Conservation (phyloP, 495 filamentous ascomycete genomes). For the Articulospora tetracladia region DNA sequence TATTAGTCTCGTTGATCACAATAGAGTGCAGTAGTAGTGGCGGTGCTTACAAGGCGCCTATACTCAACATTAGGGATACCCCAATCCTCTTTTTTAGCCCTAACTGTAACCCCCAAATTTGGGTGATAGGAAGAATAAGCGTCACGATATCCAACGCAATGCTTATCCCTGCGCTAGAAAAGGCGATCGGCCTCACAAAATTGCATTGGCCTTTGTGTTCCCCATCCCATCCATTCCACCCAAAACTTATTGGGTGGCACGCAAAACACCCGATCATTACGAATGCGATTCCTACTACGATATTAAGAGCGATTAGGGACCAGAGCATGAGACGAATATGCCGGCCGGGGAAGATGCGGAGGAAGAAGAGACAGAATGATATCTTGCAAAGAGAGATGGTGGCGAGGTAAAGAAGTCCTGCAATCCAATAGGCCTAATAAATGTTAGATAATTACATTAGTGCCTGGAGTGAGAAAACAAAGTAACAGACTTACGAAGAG, state of each 20-base stretch:
- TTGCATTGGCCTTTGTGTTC: conserved; percentile 37
- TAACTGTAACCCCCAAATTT: conserved; percentile 38
- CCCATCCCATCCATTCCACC: conserved; percentile 36
- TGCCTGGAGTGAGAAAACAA: background rate
- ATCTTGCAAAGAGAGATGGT: conserved; percentile 5
- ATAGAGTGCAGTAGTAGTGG: background rate
- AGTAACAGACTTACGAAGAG: background rate
- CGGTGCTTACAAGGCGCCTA: conserved; percentile 46
- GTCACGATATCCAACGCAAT: conserved; percentile 49
- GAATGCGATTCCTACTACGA: conserved; percentile 33
- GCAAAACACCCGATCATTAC: conserved; percentile 37
- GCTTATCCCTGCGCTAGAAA: conserved; percentile 41
- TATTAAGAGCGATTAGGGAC: conserved; percentile 32
- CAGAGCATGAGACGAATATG: conserved; percentile 27
- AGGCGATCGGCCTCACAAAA: conserved; percentile 41
- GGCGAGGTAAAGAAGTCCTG: background rate
- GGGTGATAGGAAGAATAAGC: conserved; percentile 44
- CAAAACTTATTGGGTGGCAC: conserved; percentile 35
- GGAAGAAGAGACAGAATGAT: conserved; percentile 33
- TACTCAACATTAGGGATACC: conserved; percentile 46
- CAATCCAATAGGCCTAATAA: background rate
- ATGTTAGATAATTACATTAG: too few species aligned
- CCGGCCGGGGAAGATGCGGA: conserved; percentile 31
- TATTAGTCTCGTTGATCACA: too few species aligned
- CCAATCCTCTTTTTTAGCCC: conserved; percentile 38